Evolutionary conservation across 345 rosid species (phyloP), one percentile per base, ranked within the genome.

Genomic region (Gossypium raimondii): DNA sequence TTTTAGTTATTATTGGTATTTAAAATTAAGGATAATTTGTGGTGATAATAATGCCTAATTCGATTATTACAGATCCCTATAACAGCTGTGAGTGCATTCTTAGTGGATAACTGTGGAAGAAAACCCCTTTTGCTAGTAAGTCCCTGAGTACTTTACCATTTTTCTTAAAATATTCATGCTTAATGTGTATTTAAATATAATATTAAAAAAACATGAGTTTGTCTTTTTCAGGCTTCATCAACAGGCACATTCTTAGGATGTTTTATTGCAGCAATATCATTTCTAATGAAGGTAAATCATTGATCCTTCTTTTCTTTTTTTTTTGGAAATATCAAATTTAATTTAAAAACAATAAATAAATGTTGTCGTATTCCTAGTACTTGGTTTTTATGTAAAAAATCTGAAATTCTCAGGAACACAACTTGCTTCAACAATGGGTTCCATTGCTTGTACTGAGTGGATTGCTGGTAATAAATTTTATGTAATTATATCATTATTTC

Each of bases 211-310:
- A 10, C 52, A 48, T 12, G 9, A 48, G 13, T 11, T 11, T 11
- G 52, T 11, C 3, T 48, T 48, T 48, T 45, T 44, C 22, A 71
- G 74, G 63, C 38, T 53, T 60, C 76, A 25, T 64, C 68, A 29
- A 8, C 44, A 9, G 81, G 75, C 9, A 11, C 53, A 9, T 59
- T 67, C 70, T 17, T 73, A 5, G 79, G 79, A 44, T 73, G 79
- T 74, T 43, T 80, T 18, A 22, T 75, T 4, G 41, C 57, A 7
- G 77, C 71, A 41, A 16, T 48, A 12, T 59, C 79, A 41, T 80
- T 80, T 27, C 53, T 61, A 9, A 22, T 61, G 55, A 48, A 45
- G 78, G 78, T 63, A 38, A 29, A 14, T 11, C 3, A 9, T 8
- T 11, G 2, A 53, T 1, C 20, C 7, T 53, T 5, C 6, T 58